Evolutionary conservation across 1,284 basidiomycete species (phyloP).

Genomic region (Apiotrichum akiyoshidainum): DNA sequence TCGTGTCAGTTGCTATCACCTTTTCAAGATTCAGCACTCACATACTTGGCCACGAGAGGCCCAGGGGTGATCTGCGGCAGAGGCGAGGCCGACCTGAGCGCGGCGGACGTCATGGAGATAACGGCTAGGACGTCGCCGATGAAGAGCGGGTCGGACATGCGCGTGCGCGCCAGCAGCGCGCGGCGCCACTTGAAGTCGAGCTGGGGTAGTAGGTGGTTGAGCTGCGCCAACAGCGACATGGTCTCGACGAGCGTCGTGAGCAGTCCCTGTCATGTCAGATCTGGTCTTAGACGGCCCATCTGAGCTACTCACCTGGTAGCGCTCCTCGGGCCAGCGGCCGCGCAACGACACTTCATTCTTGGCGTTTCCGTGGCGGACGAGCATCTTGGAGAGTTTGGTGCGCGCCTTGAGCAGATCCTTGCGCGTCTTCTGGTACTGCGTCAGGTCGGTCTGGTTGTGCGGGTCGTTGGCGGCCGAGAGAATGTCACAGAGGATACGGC

Average conservation of each 20-base stretch:
- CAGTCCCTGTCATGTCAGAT: slow-evolving; percentile 36
- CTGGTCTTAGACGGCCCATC: neutral
- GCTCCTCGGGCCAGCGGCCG: slow-evolving; percentile 48
- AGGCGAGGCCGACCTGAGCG: slow-evolving; percentile 69
- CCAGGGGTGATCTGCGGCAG: slow-evolving; percentile 83
- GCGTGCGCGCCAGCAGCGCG: slow-evolving; percentile 70
- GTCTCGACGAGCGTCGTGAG: slow-evolving; percentile 43
- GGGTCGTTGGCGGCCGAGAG: slow-evolving; percentile 48
- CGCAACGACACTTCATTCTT: slow-evolving; percentile 46
- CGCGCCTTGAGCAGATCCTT: slow-evolving; percentile 39
- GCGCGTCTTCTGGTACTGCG: slow-evolving; percentile 28
- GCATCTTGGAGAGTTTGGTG: slow-evolving; percentile 41
- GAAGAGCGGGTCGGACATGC: slow-evolving; percentile 73
- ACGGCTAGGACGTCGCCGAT: slow-evolving; percentile 78
- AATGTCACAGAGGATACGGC: slow-evolving; percentile 50
- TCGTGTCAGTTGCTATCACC: slow-evolving; percentile 3
- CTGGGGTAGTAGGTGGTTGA: slow-evolving; percentile 48
- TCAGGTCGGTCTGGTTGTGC: slow-evolving; percentile 25
- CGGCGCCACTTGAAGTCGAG: slow-evolving; percentile 59
- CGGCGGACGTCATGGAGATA: slow-evolving; percentile 58
- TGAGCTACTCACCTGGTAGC: slow-evolving; percentile 27
- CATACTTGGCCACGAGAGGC: slow-evolving; percentile 72
- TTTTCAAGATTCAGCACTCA: slow-evolving; percentile 34
- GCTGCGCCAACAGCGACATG: slow-evolving; percentile 43
- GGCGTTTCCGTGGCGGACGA: slow-evolving; percentile 46